Percentiles rank a stretch among this genome's conserved stretches.
phyloP scores from a whole-genome alignment of 495 filamentous ascomycete species.

The Aspergillus indologenus region DNA sequence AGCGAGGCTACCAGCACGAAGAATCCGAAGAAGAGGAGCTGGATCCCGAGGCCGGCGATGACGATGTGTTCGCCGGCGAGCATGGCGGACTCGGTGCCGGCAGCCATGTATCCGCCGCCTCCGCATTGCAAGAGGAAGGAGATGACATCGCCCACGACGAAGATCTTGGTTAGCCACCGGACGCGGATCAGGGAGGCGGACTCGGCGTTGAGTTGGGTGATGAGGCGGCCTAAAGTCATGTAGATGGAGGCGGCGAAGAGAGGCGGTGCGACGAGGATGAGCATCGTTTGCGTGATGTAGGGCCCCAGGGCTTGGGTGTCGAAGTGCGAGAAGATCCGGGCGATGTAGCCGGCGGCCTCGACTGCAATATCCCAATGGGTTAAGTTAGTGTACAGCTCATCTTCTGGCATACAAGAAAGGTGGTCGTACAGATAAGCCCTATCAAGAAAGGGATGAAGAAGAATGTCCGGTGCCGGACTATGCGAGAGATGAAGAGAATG shows the following conservation, averaged over 20 bases:
- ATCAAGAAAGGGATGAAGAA: conserved; percentile 26
- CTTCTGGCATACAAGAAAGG: no score
- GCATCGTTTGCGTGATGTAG: conserved; percentile 34
- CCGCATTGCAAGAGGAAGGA: conserved; percentile 23
- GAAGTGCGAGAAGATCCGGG: conserved; percentile 28
- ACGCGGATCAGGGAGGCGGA: conserved; percentile 14
- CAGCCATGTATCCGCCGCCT: conserved; percentile 12
- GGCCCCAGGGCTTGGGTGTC: conserved; percentile 24
- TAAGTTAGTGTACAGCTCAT: neutral
- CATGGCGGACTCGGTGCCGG: neutral
- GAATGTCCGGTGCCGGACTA: conserved; percentile 13
- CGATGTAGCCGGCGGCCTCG: conserved; percentile 22
- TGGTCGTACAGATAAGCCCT: conserved; percentile 25
- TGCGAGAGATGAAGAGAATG: conserved; percentile 34
- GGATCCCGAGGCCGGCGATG: conserved; percentile 3
- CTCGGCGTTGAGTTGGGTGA: conserved; percentile 40
- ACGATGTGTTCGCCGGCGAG: neutral
- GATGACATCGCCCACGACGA: conserved; percentile 29
- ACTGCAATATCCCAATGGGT: conserved; percentile 7
- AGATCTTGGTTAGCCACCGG: conserved; percentile 25
- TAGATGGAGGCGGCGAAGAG: conserved; percentile 54
- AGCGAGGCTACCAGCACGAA: neutral
- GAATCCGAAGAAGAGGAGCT: conserved; percentile 1
- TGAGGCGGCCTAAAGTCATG: conserved; percentile 53
- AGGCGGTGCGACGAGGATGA: conserved; percentile 34